Percentiles rank a stretch among this genome's conserved stretches.
Evolutionary conservation across 371 early-diverging fungal species (phyloP).

Genomic region (Mortierella polycephala): DNA sequence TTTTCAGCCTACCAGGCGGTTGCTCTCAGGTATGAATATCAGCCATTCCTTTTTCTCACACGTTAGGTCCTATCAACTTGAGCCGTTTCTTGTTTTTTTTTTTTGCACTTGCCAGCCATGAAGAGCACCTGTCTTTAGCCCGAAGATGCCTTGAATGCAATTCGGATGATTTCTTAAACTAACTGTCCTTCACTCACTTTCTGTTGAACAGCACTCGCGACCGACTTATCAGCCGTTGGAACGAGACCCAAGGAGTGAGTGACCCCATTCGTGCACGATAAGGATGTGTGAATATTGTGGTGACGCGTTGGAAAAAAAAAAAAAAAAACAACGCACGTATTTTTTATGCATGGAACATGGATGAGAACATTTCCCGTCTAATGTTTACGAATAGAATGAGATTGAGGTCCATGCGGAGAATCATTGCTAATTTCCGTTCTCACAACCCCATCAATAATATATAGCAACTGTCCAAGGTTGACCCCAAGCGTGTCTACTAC

Average conservation of each 20-base stretch:
- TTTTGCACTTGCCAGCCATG: background rate
- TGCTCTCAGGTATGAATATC: constrained; percentile 70
- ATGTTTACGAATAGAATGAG: background rate
- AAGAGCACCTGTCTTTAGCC: background rate
- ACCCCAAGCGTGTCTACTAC: constrained; percentile 93
- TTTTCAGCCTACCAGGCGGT: constrained; percentile 88
- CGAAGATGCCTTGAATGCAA: background rate
- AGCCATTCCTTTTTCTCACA: background rate
- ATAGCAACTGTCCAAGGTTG: constrained; percentile 53
- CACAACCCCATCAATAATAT: background rate
- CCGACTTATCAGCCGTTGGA: constrained; percentile 88
- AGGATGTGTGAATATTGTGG: background rate
- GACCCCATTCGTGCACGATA: background rate
- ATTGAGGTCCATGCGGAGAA: background rate
- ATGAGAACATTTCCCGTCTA: background rate
- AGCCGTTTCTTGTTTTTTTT: too few relatives aligned
- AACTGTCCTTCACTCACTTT: background rate
- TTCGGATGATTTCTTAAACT: background rate
- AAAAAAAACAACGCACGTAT: too few relatives aligned
- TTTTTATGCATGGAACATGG: background rate
- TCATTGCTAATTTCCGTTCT: too few relatives aligned
- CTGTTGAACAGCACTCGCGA: constrained; percentile 76
- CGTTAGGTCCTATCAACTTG: constrained; percentile 2
- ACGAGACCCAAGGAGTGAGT: constrained; percentile 79
- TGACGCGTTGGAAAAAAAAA: background rate